These are phyloP conservation scores for Tolypocladium pustulatum DNA, from an alignment of 2,329 filamentous ascomycete genomes.

Conservation along the genomic window DNA sequence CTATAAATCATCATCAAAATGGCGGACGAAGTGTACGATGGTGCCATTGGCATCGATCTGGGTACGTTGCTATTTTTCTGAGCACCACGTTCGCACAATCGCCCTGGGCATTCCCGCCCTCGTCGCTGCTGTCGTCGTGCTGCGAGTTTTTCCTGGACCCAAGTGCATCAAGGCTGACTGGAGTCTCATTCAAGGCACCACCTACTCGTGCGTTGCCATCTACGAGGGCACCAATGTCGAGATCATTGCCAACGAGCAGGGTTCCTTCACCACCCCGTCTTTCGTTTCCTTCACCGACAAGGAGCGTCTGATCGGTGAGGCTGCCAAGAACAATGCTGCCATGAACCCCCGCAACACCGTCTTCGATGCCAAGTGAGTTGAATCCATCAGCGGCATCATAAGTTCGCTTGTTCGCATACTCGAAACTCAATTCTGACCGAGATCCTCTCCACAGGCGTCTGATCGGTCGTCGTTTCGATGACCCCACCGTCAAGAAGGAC, in stretches of 20 bases:
- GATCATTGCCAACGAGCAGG: slow-evolving; percentile 99
- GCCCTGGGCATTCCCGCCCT: not conserved
- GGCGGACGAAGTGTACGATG: slow-evolving; percentile 98
- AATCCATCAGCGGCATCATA: not conserved
- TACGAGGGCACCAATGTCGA: slow-evolving; percentile 99
- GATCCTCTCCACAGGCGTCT: slow-evolving; percentile 60
- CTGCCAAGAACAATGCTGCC: slow-evolving; percentile 99
- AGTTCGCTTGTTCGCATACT: not conserved
- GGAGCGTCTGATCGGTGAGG: slow-evolving; percentile 98
- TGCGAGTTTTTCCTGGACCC: not conserved
- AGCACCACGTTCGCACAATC: not conserved
- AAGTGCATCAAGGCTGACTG: slow-evolving; percentile 8
- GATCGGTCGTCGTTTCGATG: slow-evolving; percentile 91
- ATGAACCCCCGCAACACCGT: slow-evolving; percentile 98
- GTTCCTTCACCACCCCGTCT: slow-evolving; percentile 95
- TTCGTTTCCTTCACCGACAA: slow-evolving; percentile 99
- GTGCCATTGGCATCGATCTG: slow-evolving; percentile 99
- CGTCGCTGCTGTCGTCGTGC: not conserved
- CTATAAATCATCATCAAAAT: slow-evolving; percentile 43
- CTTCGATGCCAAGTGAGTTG: slow-evolving; percentile 93
- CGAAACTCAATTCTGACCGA: not conserved
- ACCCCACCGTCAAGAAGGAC: slow-evolving; percentile 97
- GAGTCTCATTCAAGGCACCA: slow-evolving; percentile 59
- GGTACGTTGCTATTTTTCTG: slow-evolving; percentile 46
- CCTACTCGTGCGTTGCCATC: slow-evolving; percentile 98